Percentiles rank a stretch among this genome's conserved stretches.
Conservation (phyloP, 1,284 basidiomycete species). For the Tilletia walkeri region DNA sequence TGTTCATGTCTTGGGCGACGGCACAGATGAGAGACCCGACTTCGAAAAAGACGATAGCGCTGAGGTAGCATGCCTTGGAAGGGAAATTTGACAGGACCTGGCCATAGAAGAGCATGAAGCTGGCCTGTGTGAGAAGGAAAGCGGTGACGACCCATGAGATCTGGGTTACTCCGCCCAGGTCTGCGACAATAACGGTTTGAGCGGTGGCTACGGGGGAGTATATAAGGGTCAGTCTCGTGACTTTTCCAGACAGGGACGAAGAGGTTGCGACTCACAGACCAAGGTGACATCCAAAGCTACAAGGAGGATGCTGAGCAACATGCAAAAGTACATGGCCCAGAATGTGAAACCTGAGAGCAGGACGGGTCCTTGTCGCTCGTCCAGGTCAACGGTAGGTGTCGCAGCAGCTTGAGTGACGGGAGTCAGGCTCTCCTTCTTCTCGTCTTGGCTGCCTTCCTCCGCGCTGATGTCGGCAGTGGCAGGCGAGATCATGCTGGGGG, state of each 20-base stretch:
- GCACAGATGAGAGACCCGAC: constrained; percentile 78
- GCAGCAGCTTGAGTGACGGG: no score
- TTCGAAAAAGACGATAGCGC: constrained; percentile 70
- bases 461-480: no score
- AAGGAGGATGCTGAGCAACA: constrained; percentile 11
- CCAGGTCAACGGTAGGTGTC: neutral
- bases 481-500: no score
- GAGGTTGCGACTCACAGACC: neutral
- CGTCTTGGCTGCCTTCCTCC: no score
- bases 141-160: constrained; percentile 56
- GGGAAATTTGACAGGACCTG: constrained; percentile 14
- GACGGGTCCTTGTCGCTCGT: neutral
- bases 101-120: constrained; percentile 54
- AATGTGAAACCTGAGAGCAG: neutral
- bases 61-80: constrained; percentile 25
- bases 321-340: neutral
- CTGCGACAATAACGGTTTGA: constrained; percentile 2
- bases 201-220: neutral
- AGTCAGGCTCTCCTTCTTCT: no score
- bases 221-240: no score
- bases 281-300: constrained; percentile 13
- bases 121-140: constrained; percentile 57
- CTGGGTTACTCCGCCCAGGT: neutral
- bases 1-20: constrained; percentile 72
- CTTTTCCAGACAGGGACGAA: no score